Evolutionary conservation across 345 rosid species (phyloP), one percentile per base, ranked within the genome.

Genomic region (Syzygium oleosum): DNA sequence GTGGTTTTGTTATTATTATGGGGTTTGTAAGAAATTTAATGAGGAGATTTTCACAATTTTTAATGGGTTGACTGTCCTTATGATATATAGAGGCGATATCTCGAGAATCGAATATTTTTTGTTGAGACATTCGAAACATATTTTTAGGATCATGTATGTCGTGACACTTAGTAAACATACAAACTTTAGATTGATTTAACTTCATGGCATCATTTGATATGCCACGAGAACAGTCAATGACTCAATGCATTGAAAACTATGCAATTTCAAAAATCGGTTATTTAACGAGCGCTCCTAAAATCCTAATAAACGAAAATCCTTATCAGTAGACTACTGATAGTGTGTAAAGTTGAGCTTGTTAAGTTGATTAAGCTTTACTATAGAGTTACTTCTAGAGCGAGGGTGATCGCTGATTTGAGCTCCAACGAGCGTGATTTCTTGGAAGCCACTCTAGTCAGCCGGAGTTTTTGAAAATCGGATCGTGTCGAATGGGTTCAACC

Each of bases 391-490:
- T 34, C 25, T 16, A 0, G 1, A 8, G 23, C 19, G 25, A 68
- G 22, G 2, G 25, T 19, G 79, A 17, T 34, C 5, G 3, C 11
- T 17, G 46, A 34, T 68, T 68, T 31, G 46, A 17, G 12, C 23
- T 34, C 12, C 13, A 34, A 68, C 0, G 0, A 2, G 13, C 4
- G 0, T 1, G 3, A 9, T 17, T 17, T 68, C 46, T 4, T 68
- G 3, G 0, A 31, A 34, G 13, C 12, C 12, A 4, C 4, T 68
- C 46, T 17, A 34, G 0, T 34, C 6, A 0, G 14, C 22, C 2
- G 0, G 25, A 9, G 1, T 34, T 68, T 17, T 68, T 0, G 21
- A 2, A 34, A 17, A 8, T 68, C 7, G 41, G 0, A 34, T 34
- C 2, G 5, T 13, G 25, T 68, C 46, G 12, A 34, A 68, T 17